Evolutionary conservation across 1,139 yeast species (phyloP).

Genomic region (Debaryomycetaceae sp.): DNA sequence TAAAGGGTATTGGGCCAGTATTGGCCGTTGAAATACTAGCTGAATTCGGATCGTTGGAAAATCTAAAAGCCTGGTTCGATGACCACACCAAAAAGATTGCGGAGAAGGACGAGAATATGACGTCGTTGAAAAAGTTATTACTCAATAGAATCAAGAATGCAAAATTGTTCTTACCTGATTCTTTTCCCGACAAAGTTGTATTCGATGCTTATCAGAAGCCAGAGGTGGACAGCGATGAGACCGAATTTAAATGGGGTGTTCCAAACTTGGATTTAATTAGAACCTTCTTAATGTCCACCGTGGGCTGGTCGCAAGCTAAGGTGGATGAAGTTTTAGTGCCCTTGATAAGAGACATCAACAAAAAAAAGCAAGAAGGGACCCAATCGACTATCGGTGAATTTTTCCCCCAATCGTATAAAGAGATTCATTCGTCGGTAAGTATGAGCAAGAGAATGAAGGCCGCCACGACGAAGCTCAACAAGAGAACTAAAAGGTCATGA

Average conservation of each 20-base stretch:
- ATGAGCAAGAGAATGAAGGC: constrained; percentile 58
- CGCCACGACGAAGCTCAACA: constrained; percentile 53
- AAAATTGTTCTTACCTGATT: constrained; percentile 58
- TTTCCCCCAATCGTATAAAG: constrained; percentile 50
- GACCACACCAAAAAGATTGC: constrained; percentile 18
- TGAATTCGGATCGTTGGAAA: constrained; percentile 55
- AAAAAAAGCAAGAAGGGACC: constrained; percentile 49
- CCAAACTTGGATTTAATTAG: constrained; percentile 83
- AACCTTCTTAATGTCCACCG: constrained; percentile 59
- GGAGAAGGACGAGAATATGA: constrained; percentile 13
- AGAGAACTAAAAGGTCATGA: constrained; percentile 7
- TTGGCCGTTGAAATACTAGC: constrained; percentile 90
- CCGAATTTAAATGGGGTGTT: constrained; percentile 83
- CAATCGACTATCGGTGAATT: constrained; percentile 59
- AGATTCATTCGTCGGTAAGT: constrained; percentile 40
- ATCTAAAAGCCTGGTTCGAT: constrained; percentile 41
- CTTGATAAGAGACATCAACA: constrained; percentile 73
- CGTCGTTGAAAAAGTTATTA: constrained; percentile 44
- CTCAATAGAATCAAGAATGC: constrained; percentile 54
- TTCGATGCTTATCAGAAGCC: constrained; percentile 73
- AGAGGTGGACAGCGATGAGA: constrained; percentile 76
- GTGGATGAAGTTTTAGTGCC: constrained; percentile 91
- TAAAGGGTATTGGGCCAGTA: constrained; percentile 91
- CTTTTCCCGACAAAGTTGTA: constrained; percentile 71
- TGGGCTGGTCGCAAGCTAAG: constrained; percentile 78